Base-by-base conservation (phyloP, 495 filamentous ascomycete species). In the Talaromyces trachyspermus region DNA sequence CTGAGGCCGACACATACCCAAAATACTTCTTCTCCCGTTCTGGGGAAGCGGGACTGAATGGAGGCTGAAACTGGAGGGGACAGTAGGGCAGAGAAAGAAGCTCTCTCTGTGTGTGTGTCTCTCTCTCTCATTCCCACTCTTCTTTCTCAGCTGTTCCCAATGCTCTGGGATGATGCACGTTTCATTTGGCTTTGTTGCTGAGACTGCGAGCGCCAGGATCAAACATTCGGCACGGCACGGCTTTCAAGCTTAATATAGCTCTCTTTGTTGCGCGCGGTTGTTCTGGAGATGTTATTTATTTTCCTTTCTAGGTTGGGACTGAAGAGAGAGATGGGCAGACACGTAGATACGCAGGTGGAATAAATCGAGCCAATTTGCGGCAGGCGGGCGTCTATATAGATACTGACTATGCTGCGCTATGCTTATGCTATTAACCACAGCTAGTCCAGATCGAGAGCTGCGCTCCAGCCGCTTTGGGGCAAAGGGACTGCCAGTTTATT, bases 31-130 rank as follows among this genome's bases (percentile, higher is more conserved):
- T n/a, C n/a, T n/a, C n/a, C n/a, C n/a, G n/a, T n/a, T n/a, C n/a
- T n/a, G n/a, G n/a, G n/a, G n/a, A n/a, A n/a, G n/a, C n/a, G 39
- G n/a, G 32, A 41, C 36, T 62, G 12, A 7, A 7, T 30, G 27
- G 12, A 30, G 27, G 27, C 27, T 7, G 12, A 12, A 30, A 12
- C 27, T 7, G 27, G n/a, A n/a, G n/a, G n/a, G n/a, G n/a, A n/a
- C 27, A 30, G 27, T 12, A 30, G 27, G 27, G 7, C 27, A 30
- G 27, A 30, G 27, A 30, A 12, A 30, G 27, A 12, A 12, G 27
- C 27, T 7, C 27, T n/a, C n/a, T n/a, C n/a, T n/a, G n/a, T n/a
- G n/a, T n/a, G n/a, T n/a, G n/a, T n/a, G n/a, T n/a, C n/a, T n/a
- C n/a, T n/a, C n/a, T n/a, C n/a, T n/a, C n/a, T n/a, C n/a, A n/a